Base-by-base conservation (phyloP, 306 rosid species). In the Prunus persica region DNA sequence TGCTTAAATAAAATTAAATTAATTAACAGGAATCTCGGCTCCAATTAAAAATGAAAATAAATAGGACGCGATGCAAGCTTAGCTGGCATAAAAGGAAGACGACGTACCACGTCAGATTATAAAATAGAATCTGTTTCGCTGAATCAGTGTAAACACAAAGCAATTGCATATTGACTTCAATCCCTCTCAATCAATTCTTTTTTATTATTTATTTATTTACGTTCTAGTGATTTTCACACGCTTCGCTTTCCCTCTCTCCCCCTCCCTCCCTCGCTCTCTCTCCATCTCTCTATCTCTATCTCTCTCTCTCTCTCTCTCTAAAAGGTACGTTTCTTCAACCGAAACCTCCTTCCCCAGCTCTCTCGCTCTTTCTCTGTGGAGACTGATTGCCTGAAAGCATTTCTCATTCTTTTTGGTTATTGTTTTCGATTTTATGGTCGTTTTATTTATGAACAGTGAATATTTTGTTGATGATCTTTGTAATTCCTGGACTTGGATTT, bases 191-290 rank as follows among this genome's bases (percentile, higher is more conserved):
- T 50, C 24, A 12, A 62, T 62, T 55, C 41, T 8, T 20, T 46
- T 46, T 22, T 28, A 2, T 15, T 45, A 11, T 65, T 38, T 10
- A 0, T 8, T 30, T 34, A 38, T 19, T 55, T 49, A 30, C 41
- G 7, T 15, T 11, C 7, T 62, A 57, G 78, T 82, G 79, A n/a
- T 18, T 50, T 28, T 75, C 84, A 80, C 84, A 76, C 85, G 73
- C 87, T 79, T 30, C 57, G 46, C 52, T 86, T 9, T 45, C 41
- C 27, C 38, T 14, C 46, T 25, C 43, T 0, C 2, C 43, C 8
- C 43, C 43, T 34, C 8, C 41, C 41, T 11, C 8, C 19, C 54
- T 14, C 73, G 18, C 55, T 32, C 2, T 14, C 34, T 30, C 5
- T 30, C 34, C 4, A 4, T 30, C 34, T 30, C 2, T 27, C 28